These are phyloP conservation scores for Arabis alpina DNA, from an alignment of 345 rosid species.

Conservation along the genomic window DNA sequence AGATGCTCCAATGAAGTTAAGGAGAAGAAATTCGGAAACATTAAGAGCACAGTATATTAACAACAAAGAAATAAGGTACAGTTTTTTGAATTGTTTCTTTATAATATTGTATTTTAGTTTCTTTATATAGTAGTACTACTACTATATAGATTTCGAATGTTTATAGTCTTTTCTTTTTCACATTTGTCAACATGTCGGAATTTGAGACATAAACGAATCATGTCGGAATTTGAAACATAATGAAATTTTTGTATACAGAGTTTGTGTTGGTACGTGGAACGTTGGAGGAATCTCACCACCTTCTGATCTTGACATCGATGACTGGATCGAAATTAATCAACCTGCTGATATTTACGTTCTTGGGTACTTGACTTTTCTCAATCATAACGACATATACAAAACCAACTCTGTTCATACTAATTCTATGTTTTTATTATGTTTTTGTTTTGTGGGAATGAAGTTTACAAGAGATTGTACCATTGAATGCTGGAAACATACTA, in stretches of 20 bases:
- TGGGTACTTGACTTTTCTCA: conserved; percentile 57
- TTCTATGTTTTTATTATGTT: neutral
- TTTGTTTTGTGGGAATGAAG: conserved; percentile 43
- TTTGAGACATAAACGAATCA: neutral
- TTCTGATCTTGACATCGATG: conserved; percentile 85
- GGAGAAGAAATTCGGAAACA: conserved; percentile 46
- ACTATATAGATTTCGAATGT: conserved; percentile 19
- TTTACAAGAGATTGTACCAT: conserved; percentile 92
- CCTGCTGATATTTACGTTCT: conserved; percentile 90
- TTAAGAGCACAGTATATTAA: conserved; percentile 44
- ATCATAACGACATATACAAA: conserved; percentile 34
- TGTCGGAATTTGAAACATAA: conserved; percentile 27
- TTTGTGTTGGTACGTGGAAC: conserved; percentile 90
- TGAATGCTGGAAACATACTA: conserved; percentile 91
- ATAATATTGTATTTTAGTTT: neutral
- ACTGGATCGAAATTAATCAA: conserved; percentile 71
- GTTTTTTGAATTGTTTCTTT: neutral
- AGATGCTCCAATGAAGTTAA: conserved; percentile 40
- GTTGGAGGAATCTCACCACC: conserved; percentile 88
- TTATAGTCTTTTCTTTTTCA: neutral
- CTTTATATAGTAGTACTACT: neutral
- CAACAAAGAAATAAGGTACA: conserved; percentile 48
- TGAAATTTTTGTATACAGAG: conserved; percentile 45
- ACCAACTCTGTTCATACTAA: conserved; percentile 6
- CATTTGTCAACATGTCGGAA: neutral